phyloP scores from a whole-genome alignment of 73 alveolate genomes.

The Paramecium caudatum region DNA sequence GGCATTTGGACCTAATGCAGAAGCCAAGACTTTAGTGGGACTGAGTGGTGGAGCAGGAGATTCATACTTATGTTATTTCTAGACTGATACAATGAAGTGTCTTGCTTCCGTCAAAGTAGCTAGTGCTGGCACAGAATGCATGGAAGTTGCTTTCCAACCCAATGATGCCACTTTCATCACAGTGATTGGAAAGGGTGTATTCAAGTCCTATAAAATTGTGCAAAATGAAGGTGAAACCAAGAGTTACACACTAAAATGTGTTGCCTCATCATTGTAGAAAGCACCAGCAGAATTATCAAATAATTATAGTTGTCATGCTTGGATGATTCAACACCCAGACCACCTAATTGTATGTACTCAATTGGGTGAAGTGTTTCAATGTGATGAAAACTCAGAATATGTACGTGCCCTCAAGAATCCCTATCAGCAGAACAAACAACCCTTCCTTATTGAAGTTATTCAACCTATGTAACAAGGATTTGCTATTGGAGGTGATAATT shows the following conservation, averaged over 20 bases:
- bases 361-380: conserved; percentile 68
- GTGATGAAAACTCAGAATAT: conserved; percentile 72
- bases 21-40: conserved; percentile 70
- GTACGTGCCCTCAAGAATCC: conserved; percentile 33
- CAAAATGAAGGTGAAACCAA: conserved; percentile 63
- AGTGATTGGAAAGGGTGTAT: conserved; percentile 67
- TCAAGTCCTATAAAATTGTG: conserved; percentile 59
- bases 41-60: conserved; percentile 68
- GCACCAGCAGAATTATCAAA: conserved; percentile 74
- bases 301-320: conserved; percentile 74
- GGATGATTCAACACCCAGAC: conserved; percentile 71
- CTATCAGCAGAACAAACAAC: background rate
- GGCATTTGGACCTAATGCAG: conserved; percentile 74
- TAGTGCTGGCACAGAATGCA: background rate
- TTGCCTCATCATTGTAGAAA: conserved; percentile 15
- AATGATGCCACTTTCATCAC: conserved; percentile 73
- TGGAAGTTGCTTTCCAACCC: conserved; percentile 72
- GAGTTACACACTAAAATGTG: conserved; percentile 52
- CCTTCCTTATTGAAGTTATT: conserved; percentile 76
- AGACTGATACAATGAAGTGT: conserved; percentile 61
- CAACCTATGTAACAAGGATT: conserved; percentile 83
- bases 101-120: conserved; percentile 57
- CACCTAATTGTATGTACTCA: conserved; percentile 72
- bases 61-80: conserved; percentile 46
- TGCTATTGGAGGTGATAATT: conserved; percentile 83